Conservation (phyloP, 176 grass and related monocot genomes). For the Avena eriantha region DNA sequence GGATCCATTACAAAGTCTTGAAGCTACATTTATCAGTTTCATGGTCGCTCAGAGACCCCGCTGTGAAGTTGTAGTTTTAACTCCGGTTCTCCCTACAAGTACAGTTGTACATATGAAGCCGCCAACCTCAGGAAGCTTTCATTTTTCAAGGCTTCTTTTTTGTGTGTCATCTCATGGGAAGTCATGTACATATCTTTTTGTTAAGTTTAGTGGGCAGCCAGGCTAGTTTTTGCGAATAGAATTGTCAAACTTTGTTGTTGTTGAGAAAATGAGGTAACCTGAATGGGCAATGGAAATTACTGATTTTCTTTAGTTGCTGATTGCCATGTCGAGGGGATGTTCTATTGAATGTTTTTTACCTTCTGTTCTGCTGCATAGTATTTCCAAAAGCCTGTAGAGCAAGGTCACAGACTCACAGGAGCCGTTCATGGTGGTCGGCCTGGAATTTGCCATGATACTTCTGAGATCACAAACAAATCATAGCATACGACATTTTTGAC, state of each 20-base stretch:
- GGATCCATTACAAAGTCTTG: conserved; percentile 44
- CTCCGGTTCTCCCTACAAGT: conserved; percentile 42
- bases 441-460: neutral
- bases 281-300: conserved; percentile 26
- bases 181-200: conserved; percentile 41
- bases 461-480: neutral
- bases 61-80: conserved; percentile 22
- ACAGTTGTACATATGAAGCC: conserved; percentile 47
- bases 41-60: neutral
- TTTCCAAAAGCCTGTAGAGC: neutral
- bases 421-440: neutral
- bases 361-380: neutral
- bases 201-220: conserved; percentile 12
- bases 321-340: neutral
- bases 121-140: conserved; percentile 7
- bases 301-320: neutral
- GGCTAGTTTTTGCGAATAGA: conserved; percentile 45
- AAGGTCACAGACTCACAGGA: too few relatives aligned
- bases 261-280: conserved; percentile 12
- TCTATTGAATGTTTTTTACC: neutral
- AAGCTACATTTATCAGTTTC: conserved; percentile 51
- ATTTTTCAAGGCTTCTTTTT: conserved; percentile 10
- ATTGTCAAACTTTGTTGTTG: conserved; percentile 32
- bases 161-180: neutral
- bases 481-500: too few relatives aligned